These are phyloP conservation scores for Pseudofabraea citricarpa DNA, from an alignment of 2,329 filamentous ascomycete species.

Conservation along the genomic window DNA sequence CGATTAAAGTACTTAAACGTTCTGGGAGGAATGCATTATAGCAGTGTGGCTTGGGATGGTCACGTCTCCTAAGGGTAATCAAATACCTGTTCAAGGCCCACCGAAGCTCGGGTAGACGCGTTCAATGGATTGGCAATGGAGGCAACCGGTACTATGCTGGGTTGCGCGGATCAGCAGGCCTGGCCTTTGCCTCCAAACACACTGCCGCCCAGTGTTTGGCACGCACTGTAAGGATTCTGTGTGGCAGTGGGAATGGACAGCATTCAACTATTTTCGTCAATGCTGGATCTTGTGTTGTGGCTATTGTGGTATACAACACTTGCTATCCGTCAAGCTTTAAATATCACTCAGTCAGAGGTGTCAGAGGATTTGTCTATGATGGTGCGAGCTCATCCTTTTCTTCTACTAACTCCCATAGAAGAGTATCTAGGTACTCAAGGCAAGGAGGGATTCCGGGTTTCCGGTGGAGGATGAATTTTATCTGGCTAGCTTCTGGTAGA, in stretches of 20 bases:
- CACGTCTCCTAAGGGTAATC: slow-evolving; percentile 34
- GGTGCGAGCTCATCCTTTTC: not conserved
- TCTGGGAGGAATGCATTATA: slow-evolving; percentile 14
- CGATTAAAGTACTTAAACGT: slow-evolving; percentile 3
- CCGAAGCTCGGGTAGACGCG: not conserved
- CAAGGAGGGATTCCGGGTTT: too few relatives aligned
- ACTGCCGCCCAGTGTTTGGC: not conserved
- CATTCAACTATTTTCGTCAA: not conserved
- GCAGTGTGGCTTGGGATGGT: slow-evolving; percentile 42
- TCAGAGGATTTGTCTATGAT: not conserved
- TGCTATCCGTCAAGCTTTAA: not conserved
- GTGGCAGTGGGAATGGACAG: not conserved
- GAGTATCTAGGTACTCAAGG: too few relatives aligned
- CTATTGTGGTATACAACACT: not conserved
- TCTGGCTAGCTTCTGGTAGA: too few relatives aligned
- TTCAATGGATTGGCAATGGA: not conserved
- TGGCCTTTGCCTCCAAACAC: not conserved
- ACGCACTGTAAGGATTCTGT: not conserved
- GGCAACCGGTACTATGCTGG: not conserved
- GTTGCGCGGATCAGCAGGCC: not conserved
- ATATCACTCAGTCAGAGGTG: not conserved
- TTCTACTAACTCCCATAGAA: not conserved
- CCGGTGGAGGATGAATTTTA: too few relatives aligned
- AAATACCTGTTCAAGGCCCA: slow-evolving; percentile 5
- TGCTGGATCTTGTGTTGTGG: not conserved